These are phyloP conservation scores for Penicillium decumbens DNA, from an alignment of 2,329 filamentous ascomycete species.

Conservation along the genomic window DNA sequence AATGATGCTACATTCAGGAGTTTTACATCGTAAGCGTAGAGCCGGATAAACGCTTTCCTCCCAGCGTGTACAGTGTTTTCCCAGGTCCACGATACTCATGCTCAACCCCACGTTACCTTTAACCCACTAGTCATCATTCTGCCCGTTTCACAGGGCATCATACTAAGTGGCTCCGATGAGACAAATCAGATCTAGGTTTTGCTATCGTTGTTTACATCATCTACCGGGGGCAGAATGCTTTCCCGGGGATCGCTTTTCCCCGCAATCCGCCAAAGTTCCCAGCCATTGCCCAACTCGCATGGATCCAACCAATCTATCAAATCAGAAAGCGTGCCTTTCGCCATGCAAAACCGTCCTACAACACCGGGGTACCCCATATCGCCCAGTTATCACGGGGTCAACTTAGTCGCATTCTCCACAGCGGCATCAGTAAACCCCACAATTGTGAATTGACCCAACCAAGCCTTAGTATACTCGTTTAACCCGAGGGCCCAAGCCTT, in stretches of 20 bases:
- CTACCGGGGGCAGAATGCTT: slow-evolving; percentile 12
- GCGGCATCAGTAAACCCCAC: slow-evolving; percentile 10
- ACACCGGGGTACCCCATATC: slow-evolving; percentile 12
- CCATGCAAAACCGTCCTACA: background rate
- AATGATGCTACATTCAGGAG: slow-evolving; percentile 8
- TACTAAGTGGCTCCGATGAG: background rate
- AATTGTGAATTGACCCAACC: background rate
- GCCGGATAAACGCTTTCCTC: slow-evolving; percentile 19
- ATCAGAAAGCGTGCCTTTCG: slow-evolving; percentile 5
- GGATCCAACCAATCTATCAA: slow-evolving; percentile 9
- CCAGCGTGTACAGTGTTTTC: background rate
- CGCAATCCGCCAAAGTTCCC: slow-evolving; percentile 8
- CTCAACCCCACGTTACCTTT: background rate
- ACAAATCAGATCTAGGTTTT: background rate
- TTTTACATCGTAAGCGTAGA: slow-evolving; percentile 13
- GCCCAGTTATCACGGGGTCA: background rate
- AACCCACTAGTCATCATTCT: background rate
- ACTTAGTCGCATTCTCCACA: background rate
- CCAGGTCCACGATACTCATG: background rate
- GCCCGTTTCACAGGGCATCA: background rate
- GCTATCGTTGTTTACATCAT: background rate
- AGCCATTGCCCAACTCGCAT: background rate
- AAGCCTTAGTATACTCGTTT: background rate
- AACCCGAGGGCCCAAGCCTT: too few species aligned
- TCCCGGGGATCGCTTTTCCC: slow-evolving; percentile 27